Evolutionary conservation across 1,284 basidiomycete genomes (phyloP).

Genomic region (Cystobasidium pallidum): DNA sequence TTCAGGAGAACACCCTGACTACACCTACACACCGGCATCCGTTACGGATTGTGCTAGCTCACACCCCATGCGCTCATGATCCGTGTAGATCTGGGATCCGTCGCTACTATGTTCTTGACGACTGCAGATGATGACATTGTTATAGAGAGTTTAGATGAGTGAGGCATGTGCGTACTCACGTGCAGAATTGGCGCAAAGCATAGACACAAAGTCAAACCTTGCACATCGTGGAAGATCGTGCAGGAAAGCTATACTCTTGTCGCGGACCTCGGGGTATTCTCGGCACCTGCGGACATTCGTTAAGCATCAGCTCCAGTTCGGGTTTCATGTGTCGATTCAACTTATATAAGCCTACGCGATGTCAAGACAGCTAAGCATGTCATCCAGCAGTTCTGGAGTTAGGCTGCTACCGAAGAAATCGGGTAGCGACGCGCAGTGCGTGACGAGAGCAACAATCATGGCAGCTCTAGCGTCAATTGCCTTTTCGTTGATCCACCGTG

Average conservation of each 20-base stretch:
- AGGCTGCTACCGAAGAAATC: slow-evolving; percentile 18
- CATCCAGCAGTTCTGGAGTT: slow-evolving; percentile 39
- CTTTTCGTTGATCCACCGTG: slow-evolving; percentile 24
- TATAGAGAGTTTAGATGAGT: not conserved
- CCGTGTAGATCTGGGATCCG: not conserved
- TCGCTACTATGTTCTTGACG: slow-evolving; percentile 2
- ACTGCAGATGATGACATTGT: not conserved
- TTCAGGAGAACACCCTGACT: not conserved
- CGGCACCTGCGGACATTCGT: not conserved
- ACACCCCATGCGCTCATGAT: slow-evolving; percentile 9
- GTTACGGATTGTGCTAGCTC: not conserved
- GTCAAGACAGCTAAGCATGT: slow-evolving; percentile 15
- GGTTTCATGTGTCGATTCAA: too few species aligned
- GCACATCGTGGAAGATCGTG: slow-evolving; percentile 4
- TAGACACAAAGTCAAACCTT: slow-evolving; percentile 41
- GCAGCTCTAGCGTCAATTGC: not conserved
- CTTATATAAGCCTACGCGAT: not conserved
- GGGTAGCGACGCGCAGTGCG: not conserved
- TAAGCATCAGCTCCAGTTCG: not conserved
- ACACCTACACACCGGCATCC: not conserved
- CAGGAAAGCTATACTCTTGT: not conserved
- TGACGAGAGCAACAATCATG: slow-evolving; percentile 3
- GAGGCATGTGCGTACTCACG: slow-evolving; percentile 4
- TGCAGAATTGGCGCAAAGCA: slow-evolving; percentile 35
- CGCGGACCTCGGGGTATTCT: not conserved